A percentile compares a stretch with the other conserved stretches of the same genome.
These are phyloP conservation scores for Candida sanyaensis DNA, from an alignment of 1,139 yeast genomes.

Conservation along the genomic window DNA sequence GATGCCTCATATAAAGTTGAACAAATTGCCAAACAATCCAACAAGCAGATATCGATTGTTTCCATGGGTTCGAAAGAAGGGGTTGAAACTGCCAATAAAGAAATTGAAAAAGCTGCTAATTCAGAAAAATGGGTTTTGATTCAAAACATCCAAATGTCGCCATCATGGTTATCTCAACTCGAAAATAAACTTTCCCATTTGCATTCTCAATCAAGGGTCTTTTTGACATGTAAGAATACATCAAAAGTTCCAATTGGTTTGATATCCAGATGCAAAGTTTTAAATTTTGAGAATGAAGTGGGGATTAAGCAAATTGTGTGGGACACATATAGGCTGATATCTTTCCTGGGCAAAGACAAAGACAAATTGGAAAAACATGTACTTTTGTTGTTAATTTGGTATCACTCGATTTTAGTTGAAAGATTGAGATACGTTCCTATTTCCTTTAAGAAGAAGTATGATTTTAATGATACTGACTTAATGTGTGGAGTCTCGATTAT, in stretches of 20 bases:
- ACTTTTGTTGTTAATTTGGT: constrained; percentile 65
- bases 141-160: constrained; percentile 78
- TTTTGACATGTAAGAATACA: constrained; percentile 59
- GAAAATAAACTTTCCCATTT: constrained; percentile 44
- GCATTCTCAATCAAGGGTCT: constrained; percentile 44
- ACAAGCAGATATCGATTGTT: constrained; percentile 39
- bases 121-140: constrained; percentile 68
- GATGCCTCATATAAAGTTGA: constrained; percentile 67
- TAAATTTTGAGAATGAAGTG: constrained; percentile 62
- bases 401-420: constrained; percentile 63
- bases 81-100: constrained; percentile 52
- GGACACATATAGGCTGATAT: constrained; percentile 39
- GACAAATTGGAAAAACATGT: constrained; percentile 44
- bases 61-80: constrained; percentile 84
- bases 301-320: constrained; percentile 55
- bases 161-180: constrained; percentile 58
- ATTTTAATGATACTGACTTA: constrained; percentile 75
- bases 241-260: constrained; percentile 55
- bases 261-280: constrained; percentile 50
- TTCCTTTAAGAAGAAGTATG: constrained; percentile 64
- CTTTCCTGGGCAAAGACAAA: constrained; percentile 18
- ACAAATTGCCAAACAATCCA: constrained; percentile 34
- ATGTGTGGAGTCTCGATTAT: constrained; percentile 50
- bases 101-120: constrained; percentile 46
- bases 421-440: constrained; percentile 60